A percentile compares a stretch with the other conserved stretches of the same genome.
These are phyloP conservation scores for Thamnidium elegans DNA, from an alignment of 192 early-diverging fungal species.

Conservation along the genomic window DNA sequence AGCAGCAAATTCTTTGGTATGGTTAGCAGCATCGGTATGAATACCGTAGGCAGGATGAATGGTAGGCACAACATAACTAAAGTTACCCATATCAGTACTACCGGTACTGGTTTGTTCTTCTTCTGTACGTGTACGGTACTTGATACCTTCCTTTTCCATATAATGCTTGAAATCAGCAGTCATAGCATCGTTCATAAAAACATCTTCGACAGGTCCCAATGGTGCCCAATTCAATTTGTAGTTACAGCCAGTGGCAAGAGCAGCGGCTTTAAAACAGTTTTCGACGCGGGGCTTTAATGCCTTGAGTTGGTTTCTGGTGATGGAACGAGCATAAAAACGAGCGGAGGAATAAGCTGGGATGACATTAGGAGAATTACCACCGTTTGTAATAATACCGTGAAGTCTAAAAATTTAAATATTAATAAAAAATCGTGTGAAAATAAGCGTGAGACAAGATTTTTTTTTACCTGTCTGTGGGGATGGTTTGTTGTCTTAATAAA, in stretches of 20 bases:
- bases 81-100: constrained; percentile 75
- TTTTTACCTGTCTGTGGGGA: constrained; percentile 39
- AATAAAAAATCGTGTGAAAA: background rate
- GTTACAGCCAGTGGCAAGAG: constrained; percentile 53
- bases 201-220: constrained; percentile 45
- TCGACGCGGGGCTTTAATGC: constrained; percentile 40
- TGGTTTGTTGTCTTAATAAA: constrained; percentile 54
- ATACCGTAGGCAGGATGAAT: constrained; percentile 50
- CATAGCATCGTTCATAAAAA: constrained; percentile 58
- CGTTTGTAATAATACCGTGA: constrained; percentile 5
- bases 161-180: constrained; percentile 45
- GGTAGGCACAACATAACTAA: constrained; percentile 60
- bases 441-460: background rate
- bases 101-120: constrained; percentile 36
- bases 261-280: constrained; percentile 52
- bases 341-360: constrained; percentile 52
- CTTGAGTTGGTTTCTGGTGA: constrained; percentile 41
- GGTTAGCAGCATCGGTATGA: constrained; percentile 52
- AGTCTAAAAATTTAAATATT: background rate
- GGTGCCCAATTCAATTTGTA: constrained; percentile 41
- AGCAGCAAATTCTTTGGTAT: constrained; percentile 61
- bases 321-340: constrained; percentile 49
- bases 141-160: constrained; percentile 44
- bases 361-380: constrained; percentile 39
- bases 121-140: constrained; percentile 30